Evolutionary conservation across 202 grass and related monocot genomes (phyloP).

Genomic region (Setaria viridis): DNA sequence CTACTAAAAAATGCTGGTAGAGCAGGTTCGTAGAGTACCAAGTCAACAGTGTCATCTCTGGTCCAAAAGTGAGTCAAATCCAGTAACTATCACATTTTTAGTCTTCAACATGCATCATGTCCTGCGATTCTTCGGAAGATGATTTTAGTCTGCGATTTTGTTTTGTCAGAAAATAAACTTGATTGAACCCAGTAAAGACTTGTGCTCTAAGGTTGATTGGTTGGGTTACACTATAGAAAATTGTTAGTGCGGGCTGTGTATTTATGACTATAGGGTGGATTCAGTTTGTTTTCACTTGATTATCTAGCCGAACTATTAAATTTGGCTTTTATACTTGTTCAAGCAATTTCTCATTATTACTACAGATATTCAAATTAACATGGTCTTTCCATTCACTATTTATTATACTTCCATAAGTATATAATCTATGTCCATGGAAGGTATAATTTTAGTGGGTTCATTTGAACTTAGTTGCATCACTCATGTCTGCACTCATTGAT

Average conservation of each 20-base stretch:
- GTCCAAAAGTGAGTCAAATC: neutral
- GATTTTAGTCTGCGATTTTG: neutral
- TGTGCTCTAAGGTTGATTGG: neutral
- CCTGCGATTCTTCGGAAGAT: neutral
- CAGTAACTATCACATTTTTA: neutral
- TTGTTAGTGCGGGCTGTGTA: neutral
- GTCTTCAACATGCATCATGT: too few relatives aligned
- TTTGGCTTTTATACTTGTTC: neutral
- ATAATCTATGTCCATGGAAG: constrained; percentile 2
- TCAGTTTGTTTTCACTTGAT: neutral
- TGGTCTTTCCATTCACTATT: neutral
- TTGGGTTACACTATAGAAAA: neutral
- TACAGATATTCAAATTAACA: constrained; percentile 1
- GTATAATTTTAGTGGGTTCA: neutral
- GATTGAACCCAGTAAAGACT: neutral
- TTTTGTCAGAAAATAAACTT: neutral
- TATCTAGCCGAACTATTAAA: neutral
- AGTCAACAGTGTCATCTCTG: neutral
- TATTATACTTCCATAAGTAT: neutral
- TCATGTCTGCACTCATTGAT: neutral
- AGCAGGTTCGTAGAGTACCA: neutral
- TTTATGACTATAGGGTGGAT: neutral
- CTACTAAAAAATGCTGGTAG: neutral
- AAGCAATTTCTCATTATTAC: neutral
- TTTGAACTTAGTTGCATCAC: neutral